phyloP scores from a whole-genome alignment of 805 yeast genomes.

The Cyberlindnera euphorbiae region DNA sequence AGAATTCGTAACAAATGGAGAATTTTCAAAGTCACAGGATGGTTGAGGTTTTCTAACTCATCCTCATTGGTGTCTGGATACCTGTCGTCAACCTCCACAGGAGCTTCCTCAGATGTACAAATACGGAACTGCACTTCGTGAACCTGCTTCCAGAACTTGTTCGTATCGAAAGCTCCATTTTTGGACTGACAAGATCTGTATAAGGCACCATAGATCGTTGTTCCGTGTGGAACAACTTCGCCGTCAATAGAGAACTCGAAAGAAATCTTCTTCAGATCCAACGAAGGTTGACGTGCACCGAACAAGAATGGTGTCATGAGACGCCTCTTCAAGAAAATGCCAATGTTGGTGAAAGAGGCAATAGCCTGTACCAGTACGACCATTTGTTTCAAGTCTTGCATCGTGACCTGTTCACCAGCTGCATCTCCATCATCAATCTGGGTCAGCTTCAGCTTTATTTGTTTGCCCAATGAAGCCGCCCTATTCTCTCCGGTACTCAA shows the following conservation, averaged over 20 bases:
- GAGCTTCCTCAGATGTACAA: constrained; percentile 26
- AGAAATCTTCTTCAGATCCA: constrained; percentile 26
- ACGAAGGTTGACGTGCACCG: constrained; percentile 18
- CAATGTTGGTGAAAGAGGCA: constrained; percentile 43
- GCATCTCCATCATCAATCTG: constrained; percentile 33
- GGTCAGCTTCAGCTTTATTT: constrained; percentile 53
- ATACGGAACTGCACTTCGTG: constrained; percentile 49
- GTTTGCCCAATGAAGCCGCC: constrained; percentile 65
- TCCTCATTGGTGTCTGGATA: constrained; percentile 28
- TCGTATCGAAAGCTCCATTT: constrained; percentile 39
- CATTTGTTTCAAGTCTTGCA: constrained; percentile 22
- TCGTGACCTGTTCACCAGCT: too few species aligned
- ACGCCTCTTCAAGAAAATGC: constrained; percentile 39
- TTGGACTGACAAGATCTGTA: constrained; percentile 42
- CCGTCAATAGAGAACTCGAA: constrained; percentile 58
- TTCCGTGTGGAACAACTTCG: constrained; percentile 53
- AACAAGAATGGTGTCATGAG: constrained; percentile 27
- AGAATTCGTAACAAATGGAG: constrained; percentile 46
- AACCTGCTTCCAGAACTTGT: constrained; percentile 50
- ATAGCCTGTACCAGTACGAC: constrained; percentile 46
- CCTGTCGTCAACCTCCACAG: constrained; percentile 22
- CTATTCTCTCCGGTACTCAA: constrained; percentile 35
- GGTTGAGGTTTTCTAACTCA: constrained; percentile 28
- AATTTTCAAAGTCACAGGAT: constrained; percentile 30
- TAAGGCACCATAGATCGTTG: constrained; percentile 75